These are phyloP conservation scores for Yarrowia yakushimensis DNA, from an alignment of 805 yeast genomes.

Conservation along the genomic window DNA sequence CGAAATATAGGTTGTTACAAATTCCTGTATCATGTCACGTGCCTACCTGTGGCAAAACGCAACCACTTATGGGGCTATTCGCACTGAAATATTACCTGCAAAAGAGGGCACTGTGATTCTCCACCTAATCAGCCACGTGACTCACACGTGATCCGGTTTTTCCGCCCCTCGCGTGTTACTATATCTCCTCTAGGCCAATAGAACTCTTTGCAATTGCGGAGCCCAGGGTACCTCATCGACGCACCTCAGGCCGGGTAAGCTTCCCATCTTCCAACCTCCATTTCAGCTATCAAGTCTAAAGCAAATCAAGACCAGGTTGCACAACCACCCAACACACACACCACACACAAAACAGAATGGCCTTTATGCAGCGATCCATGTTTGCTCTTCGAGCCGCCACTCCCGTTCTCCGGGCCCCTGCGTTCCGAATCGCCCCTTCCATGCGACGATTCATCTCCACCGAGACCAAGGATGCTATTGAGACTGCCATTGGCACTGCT, in stretches of 20 bases:
- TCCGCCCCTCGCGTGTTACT: neutral
- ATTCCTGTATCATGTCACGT: too few relatives aligned
- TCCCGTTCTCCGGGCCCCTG: slow-evolving; percentile 18
- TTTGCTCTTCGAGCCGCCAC: slow-evolving; percentile 22
- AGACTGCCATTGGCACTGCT: slow-evolving; percentile 78
- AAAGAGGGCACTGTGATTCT: too few relatives aligned
- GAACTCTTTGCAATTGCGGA: neutral
- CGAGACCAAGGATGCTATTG: slow-evolving; percentile 80
- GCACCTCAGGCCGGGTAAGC: slow-evolving; percentile 15
- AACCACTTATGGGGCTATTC: too few relatives aligned
- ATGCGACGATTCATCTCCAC: slow-evolving; percentile 56
- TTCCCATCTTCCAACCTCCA: neutral
- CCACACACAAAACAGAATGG: slow-evolving; percentile 6
- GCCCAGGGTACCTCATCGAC: slow-evolving; percentile 3
- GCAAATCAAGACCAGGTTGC: neutral
- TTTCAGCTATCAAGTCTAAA: neutral
- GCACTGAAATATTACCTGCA: too few relatives aligned
- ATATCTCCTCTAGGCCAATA: neutral
- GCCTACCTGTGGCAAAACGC: neutral
- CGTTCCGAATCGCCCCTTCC: slow-evolving; percentile 17
- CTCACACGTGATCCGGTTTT: too few relatives aligned
- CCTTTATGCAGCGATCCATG: slow-evolving; percentile 24
- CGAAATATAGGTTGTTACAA: too few relatives aligned
- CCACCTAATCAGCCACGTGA: too few relatives aligned
- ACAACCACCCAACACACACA: neutral